A percentile compares a stretch with the other conserved stretches of the same genome.
phyloP scores from a whole-genome alignment of 2,329 filamentous ascomycete genomes.

The Aureobasidium mangrovei region DNA sequence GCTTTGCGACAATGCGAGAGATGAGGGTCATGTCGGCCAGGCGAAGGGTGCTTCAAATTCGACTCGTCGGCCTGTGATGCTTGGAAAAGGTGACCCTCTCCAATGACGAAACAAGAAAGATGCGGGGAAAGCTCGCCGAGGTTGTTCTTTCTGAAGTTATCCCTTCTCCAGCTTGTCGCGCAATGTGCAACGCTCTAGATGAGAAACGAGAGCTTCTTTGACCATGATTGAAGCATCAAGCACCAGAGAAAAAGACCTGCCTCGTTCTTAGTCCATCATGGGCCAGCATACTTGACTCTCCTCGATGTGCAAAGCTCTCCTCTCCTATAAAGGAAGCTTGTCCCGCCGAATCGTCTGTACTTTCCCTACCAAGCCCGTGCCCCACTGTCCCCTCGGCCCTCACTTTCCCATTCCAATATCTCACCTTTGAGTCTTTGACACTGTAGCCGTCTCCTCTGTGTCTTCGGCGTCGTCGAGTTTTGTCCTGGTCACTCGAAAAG shows the following conservation, averaged over 20 bases:
- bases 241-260: background rate
- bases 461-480: too few species aligned
- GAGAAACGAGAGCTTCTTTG: background rate
- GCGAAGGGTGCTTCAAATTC: background rate
- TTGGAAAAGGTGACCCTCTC: too few species aligned
- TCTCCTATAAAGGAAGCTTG: background rate
- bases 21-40: conserved; percentile 9
- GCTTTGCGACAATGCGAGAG: conserved; percentile 9
- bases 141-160: background rate
- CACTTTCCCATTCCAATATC: conserved; percentile 15
- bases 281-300: conserved; percentile 7
- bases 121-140: conserved; percentile 14
- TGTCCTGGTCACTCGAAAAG: too few species aligned
- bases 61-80: conserved; percentile 2
- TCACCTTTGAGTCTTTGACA: too few species aligned
- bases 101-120: conserved; percentile 1
- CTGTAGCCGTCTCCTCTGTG: too few species aligned
- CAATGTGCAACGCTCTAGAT: too few species aligned
- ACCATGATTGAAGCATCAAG: background rate
- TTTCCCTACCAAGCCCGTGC: background rate
- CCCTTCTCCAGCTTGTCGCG: background rate
- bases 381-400: background rate
- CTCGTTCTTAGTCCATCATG: conserved; percentile 2
- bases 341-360: background rate
- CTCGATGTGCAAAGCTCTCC: conserved; percentile 1